Base-by-base conservation (phyloP, 768 basidiomycete species). In the Lactarius hengduanensis region DNA sequence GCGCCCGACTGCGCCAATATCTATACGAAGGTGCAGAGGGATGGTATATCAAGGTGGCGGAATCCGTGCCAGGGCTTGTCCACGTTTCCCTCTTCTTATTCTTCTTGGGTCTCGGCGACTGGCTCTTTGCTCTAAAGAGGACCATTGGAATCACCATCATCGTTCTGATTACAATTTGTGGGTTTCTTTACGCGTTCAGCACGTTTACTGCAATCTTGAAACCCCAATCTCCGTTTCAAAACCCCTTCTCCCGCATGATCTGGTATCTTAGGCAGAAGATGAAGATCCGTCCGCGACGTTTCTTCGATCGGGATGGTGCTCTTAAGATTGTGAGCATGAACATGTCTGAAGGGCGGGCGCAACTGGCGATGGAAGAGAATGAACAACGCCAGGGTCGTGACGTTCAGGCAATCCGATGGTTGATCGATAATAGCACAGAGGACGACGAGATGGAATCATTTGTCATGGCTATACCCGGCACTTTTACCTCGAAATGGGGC, bases 361-460 rank as follows among this genome's bases (percentile, higher is more conserved):
- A 47, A 13, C 45, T 47, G 45, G 45, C 45, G n/a, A 47, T 47
- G 45, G n/a, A 47, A 47, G 45, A 47, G 4, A n/a, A n/a, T 10
- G n/a, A 47, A 11, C 2, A n/a, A 47, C 45, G 45, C n/a, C n/a
- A 47, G 10, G n/a, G 10, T 11, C 45, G 45, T 2, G 45, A 47
- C 4, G 45, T 47, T 13, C 45, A n/a, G 9, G 45, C 45, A 4
- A 47, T 47, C 45, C 45, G 20, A 22, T 47, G 45, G 45, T 10
- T 47, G 20, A 47, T 47, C 9, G 7, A 22, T 22, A 47, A 22
- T 11, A n/a, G 45, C 8, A 47, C 45, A 47, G 45, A 47, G 45
- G 45, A 47, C n/a, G 45, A 47, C 45, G 45, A 47, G n/a, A 47
- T 47, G 45, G 45, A 47, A 47, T 47, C 45, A 20, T 47, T 47